phyloP scores from a whole-genome alignment of 1,139 yeast species.

The Geotrichum armillariae region DNA sequence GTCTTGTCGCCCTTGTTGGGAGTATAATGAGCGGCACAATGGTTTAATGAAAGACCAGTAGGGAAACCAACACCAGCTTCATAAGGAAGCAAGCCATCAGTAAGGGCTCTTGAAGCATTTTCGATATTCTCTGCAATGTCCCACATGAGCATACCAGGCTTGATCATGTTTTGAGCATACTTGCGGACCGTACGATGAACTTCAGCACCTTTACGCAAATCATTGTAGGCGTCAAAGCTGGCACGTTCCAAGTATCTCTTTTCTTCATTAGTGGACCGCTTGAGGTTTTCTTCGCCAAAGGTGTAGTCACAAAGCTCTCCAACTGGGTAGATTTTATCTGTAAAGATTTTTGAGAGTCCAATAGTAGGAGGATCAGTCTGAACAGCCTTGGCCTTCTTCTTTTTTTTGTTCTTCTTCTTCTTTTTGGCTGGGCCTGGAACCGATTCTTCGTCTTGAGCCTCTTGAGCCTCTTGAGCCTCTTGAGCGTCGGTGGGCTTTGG shows the following conservation, averaged over 20 bases:
- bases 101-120: constrained; percentile 72
- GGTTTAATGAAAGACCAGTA: constrained; percentile 89
- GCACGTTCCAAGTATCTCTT: constrained; percentile 75
- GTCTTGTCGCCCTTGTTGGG: constrained; percentile 94
- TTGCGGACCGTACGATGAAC: constrained; percentile 89
- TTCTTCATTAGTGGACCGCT: constrained; percentile 85
- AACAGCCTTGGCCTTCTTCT: constrained; percentile 20
- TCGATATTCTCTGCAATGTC: constrained; percentile 91
- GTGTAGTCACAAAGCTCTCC: constrained; percentile 52
- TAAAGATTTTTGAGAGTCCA: constrained; percentile 17
- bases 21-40: constrained; percentile 96
- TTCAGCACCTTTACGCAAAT: constrained; percentile 93
- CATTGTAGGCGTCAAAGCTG: constrained; percentile 64
- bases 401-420: constrained; percentile 19
- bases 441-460: constrained; percentile 9
- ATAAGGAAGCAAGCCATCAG: constrained; percentile 59
- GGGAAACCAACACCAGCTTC: constrained; percentile 96
- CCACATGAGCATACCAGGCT: constrained; percentile 91
- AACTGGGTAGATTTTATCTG: constrained; percentile 18
- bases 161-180: constrained; percentile 68
- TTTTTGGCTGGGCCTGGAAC: constrained; percentile 13
- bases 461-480: not conserved
- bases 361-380: constrained; percentile 23
- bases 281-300: constrained; percentile 60
- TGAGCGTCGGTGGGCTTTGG: not conserved